Evolutionary conservation across 495 filamentous ascomycete species (phyloP).

Genomic region (Podospora comata): DNA sequence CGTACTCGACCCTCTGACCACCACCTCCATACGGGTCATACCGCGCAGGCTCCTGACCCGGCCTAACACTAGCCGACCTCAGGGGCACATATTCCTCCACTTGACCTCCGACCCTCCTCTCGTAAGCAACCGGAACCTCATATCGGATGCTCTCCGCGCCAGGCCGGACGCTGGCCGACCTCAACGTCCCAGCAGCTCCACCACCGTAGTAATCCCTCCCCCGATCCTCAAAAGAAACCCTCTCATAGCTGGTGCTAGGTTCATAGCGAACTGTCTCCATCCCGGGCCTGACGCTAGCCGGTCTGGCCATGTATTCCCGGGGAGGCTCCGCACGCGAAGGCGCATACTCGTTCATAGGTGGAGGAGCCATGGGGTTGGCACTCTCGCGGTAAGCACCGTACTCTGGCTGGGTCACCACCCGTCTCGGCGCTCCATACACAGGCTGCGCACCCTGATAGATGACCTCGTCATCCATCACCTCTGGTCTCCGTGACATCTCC

Average conservation of each 20-base stretch:
- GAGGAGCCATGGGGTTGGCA: slow-evolving; percentile 37
- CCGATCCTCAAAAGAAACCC: slow-evolving; percentile 35
- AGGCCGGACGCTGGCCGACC: slow-evolving; percentile 58
- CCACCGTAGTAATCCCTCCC: slow-evolving; percentile 48
- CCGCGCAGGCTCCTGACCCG: slow-evolving; percentile 10
- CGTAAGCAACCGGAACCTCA: slow-evolving; percentile 40
- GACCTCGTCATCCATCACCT: slow-evolving; percentile 47
- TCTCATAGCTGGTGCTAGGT: slow-evolving; percentile 24
- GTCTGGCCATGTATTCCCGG: slow-evolving; percentile 54
- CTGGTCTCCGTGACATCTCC: slow-evolving; percentile 52
- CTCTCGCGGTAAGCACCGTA: slow-evolving; percentile 51
- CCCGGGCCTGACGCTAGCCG: slow-evolving; percentile 56
- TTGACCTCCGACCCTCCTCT: slow-evolving; percentile 50
- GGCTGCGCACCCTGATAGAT: slow-evolving; percentile 44
- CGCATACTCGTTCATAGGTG: slow-evolving; percentile 41
- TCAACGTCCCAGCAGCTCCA: neutral
- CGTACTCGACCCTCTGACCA: slow-evolving; percentile 41
- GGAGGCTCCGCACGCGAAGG: slow-evolving; percentile 43
- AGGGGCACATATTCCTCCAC: slow-evolving; percentile 28
- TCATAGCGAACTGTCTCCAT: slow-evolving; percentile 22
- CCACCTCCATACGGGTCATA: slow-evolving; percentile 30
- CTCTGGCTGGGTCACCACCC: slow-evolving; percentile 55
- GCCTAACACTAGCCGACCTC: slow-evolving; percentile 31
- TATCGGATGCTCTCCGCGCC: slow-evolving; percentile 47
- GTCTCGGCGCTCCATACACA: slow-evolving; percentile 40